A percentile compares a stretch with the other conserved stretches of the same genome.
Evolutionary conservation across 495 filamentous ascomycete genomes (phyloP).

Genomic region (Lentithecium fluviatile): DNA sequence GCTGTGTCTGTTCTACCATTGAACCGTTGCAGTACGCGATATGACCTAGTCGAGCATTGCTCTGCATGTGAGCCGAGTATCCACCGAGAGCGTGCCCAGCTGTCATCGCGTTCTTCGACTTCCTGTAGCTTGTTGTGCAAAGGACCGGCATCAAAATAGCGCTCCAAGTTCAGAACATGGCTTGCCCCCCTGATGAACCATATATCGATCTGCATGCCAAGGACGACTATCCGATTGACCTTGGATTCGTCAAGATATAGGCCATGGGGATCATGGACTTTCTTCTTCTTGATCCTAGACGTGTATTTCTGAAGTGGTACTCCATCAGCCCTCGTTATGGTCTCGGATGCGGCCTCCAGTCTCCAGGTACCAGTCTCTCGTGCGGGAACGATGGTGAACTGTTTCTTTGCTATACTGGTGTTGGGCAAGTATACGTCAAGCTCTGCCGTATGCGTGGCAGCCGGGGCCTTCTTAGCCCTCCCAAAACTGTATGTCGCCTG

Average conservation of each 20-base stretch:
- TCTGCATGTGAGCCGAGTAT: neutral
- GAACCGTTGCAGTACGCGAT: slow-evolving; percentile 7
- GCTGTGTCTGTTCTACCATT: slow-evolving; percentile 1
- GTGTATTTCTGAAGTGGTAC: slow-evolving; percentile 6
- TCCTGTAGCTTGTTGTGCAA: neutral
- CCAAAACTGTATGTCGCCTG: neutral
- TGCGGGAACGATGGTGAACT: neutral
- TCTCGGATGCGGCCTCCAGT: neutral
- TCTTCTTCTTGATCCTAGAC: neutral
- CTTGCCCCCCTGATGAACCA: neutral
- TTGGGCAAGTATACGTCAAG: slow-evolving; percentile 1
- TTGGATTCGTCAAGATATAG: slow-evolving; percentile 1
- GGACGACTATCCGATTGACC: neutral
- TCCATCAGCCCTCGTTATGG: neutral
- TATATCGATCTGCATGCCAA: neutral
- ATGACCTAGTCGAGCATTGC: neutral
- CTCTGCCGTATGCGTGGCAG: neutral
- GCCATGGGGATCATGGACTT: neutral
- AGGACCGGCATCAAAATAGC: neutral
- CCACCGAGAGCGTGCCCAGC: neutral
- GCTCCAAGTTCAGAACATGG: neutral
- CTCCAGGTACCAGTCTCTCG: neutral
- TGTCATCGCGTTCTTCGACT: neutral
- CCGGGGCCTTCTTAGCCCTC: neutral
- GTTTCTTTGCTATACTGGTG: neutral